Conservation (phyloP, 2,329 filamentous ascomycete species). For the Escovopsis weberi region DNA sequence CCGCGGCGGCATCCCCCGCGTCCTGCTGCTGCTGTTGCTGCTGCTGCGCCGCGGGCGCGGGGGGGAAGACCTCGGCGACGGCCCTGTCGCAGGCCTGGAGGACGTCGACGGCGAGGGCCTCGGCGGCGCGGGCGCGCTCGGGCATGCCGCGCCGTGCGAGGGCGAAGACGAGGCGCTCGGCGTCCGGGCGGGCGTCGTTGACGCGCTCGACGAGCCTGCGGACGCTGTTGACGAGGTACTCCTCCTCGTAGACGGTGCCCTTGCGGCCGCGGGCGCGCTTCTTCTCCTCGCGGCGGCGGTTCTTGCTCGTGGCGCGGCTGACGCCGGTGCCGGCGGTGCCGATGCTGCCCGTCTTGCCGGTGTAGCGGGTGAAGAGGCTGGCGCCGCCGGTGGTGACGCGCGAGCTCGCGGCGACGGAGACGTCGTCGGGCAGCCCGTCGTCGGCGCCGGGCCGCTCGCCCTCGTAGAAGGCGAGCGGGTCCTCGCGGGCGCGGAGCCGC, state of each 20-base stretch:
- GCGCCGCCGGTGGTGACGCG: slow-evolving; percentile 59
- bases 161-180: slow-evolving; percentile 59
- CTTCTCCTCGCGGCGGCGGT: slow-evolving; percentile 77
- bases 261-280: slow-evolving; percentile 92
- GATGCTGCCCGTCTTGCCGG: slow-evolving; percentile 47
- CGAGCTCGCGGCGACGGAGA: slow-evolving; percentile 74
- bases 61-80: slow-evolving; percentile 52
- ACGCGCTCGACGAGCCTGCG: slow-evolving; percentile 71
- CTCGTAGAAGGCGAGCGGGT: slow-evolving; percentile 82
- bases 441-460: slow-evolving; percentile 47
- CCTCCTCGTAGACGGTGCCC: slow-evolving; percentile 94
- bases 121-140: slow-evolving; percentile 68
- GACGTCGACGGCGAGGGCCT: slow-evolving; percentile 60
- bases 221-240: slow-evolving; percentile 85
- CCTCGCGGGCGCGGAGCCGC: slow-evolving; percentile 62
- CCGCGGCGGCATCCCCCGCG: slow-evolving; percentile 5
- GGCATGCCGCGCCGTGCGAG: slow-evolving; percentile 71
- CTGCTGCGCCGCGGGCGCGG: slow-evolving; percentile 4
- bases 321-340: slow-evolving; percentile 60
- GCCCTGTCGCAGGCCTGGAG: slow-evolving; percentile 52
- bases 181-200: slow-evolving; percentile 57
- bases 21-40: slow-evolving; percentile 8
- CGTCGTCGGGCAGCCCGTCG: slow-evolving; percentile 72
- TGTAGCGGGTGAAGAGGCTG: slow-evolving; percentile 90
- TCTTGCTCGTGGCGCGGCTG: slow-evolving; percentile 72